Evolutionary conservation across 169 alveolate genomes (phyloP).

Genomic region (Plasmodium falciparum): DNA sequence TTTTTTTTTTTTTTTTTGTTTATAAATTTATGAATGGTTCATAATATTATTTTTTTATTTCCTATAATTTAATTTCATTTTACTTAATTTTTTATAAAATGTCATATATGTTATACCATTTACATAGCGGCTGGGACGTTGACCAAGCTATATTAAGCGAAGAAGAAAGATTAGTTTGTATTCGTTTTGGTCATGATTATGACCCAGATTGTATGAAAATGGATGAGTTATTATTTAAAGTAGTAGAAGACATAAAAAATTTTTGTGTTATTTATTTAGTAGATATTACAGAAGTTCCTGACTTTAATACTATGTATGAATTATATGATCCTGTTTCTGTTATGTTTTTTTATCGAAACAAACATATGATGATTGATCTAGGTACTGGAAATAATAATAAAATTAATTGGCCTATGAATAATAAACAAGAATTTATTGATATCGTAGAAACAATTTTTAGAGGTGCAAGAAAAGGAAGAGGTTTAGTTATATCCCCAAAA

Average conservation of each 20-base stretch:
- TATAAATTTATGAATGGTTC: constrained; percentile 3
- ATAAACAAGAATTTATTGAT: constrained; percentile 98
- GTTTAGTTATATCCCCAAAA: constrained; percentile 97
- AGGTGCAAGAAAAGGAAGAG: constrained; percentile 99
- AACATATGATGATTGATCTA: constrained; percentile 98
- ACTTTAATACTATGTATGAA: constrained; percentile 99
- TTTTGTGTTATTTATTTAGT: constrained; percentile 98
- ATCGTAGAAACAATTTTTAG: constrained; percentile 97
- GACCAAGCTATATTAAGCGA: constrained; percentile 98
- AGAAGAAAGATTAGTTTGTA: constrained; percentile 97
- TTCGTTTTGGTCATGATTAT: constrained; percentile 99
- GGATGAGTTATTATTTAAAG: constrained; percentile 97
- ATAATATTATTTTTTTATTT: constrained; percentile 10
- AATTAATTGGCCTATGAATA: constrained; percentile 98
- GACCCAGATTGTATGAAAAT: constrained; percentile 98
- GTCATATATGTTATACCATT: constrained; percentile 99
- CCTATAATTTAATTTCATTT: not conserved
- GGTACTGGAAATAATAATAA: constrained; percentile 99
- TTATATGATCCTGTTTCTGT: constrained; percentile 98
- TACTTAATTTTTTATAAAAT: constrained; percentile 82
- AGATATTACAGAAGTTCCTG: constrained; percentile 99
- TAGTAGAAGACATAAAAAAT: constrained; percentile 96
- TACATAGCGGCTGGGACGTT: constrained; percentile 99
- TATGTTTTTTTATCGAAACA: constrained; percentile 98
- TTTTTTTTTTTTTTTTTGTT: not conserved